These are phyloP conservation scores for Sanghuangporus weigelae DNA, from an alignment of 1,284 basidiomycete species.

Conservation along the genomic window DNA sequence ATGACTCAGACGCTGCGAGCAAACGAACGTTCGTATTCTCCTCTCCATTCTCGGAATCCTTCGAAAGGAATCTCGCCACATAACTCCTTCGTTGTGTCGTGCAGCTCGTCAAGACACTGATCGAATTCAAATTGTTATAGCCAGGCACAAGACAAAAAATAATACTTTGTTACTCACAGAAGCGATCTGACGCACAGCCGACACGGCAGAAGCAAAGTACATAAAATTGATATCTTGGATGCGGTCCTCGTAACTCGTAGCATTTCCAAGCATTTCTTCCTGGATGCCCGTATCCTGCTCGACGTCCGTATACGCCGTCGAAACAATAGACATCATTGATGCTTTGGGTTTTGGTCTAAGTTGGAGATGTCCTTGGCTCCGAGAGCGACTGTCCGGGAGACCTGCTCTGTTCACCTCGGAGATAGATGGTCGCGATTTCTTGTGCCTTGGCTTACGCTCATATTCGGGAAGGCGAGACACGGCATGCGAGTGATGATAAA, in stretches of 20 bases:
- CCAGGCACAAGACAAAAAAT: too few relatives aligned
- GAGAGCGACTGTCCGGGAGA: neutral
- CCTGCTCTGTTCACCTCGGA: neutral
- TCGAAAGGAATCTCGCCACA: slow-evolving; percentile 43
- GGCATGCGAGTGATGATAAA: slow-evolving; percentile 32
- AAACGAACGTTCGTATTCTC: slow-evolving; percentile 25
- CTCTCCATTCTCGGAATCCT: slow-evolving; percentile 39
- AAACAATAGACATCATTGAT: slow-evolving; percentile 17
- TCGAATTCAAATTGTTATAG: too few relatives aligned
- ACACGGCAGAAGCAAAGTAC: slow-evolving; percentile 40
- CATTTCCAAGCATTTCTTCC: neutral
- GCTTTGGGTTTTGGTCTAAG: slow-evolving; percentile 2
- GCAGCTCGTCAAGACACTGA: slow-evolving; percentile 39
- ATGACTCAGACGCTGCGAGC: neutral
- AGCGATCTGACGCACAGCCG: slow-evolving; percentile 39
- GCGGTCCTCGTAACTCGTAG: neutral
- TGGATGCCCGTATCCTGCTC: neutral
- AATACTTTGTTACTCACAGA: slow-evolving; percentile 27
- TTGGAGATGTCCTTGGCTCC: neutral
- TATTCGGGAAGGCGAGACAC: neutral
- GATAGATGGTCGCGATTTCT: neutral
- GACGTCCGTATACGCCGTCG: slow-evolving; percentile 28
- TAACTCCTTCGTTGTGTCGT: slow-evolving; percentile 34
- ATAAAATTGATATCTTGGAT: slow-evolving; percentile 31
- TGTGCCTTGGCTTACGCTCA: neutral